Evolutionary conservation across 345 rosid genomes (phyloP).

Genomic region (Linum trigynum): DNA sequence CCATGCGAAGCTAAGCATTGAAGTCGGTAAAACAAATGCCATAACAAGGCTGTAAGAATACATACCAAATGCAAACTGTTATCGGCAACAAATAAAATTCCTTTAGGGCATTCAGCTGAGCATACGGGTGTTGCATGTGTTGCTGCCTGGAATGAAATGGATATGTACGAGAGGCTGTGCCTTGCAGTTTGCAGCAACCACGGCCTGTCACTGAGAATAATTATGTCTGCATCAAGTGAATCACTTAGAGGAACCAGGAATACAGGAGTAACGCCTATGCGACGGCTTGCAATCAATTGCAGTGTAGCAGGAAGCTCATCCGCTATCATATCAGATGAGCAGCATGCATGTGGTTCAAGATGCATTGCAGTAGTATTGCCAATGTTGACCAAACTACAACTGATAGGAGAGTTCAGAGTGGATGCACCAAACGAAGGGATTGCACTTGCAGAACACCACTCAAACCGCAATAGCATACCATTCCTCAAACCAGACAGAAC

Average conservation of each 20-base stretch:
- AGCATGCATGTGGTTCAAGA: constrained; percentile 21
- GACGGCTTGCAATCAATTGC: constrained; percentile 78
- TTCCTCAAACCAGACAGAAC: constrained; percentile 90
- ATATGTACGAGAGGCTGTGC: constrained; percentile 78
- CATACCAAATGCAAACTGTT: constrained; percentile 90
- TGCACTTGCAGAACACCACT: constrained; percentile 56
- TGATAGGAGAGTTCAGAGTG: constrained; percentile 14
- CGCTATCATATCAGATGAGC: constrained; percentile 16
- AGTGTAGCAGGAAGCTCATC: constrained; percentile 46
- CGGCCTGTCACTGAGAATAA: constrained; percentile 92
- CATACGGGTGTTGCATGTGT: constrained; percentile 96
- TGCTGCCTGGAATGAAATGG: constrained; percentile 89
- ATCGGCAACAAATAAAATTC: constrained; percentile 86
- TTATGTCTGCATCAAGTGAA: constrained; percentile 66
- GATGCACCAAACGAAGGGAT: constrained; percentile 26
- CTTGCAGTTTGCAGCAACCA: constrained; percentile 94
- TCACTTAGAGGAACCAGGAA: constrained; percentile 82
- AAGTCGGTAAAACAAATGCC: no score
- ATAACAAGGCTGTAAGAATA: background rate
- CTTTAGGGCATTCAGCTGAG: constrained; percentile 82
- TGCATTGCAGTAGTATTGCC: constrained; percentile 19
- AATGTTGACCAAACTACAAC: constrained; percentile 27
- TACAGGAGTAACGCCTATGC: constrained; percentile 93
- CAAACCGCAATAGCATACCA: constrained; percentile 97
- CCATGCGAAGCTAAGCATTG: background rate